These are phyloP conservation scores for Aspergillus pseudoviridinutans DNA, from an alignment of 2,329 filamentous ascomycete genomes.

Conservation along the genomic window DNA sequence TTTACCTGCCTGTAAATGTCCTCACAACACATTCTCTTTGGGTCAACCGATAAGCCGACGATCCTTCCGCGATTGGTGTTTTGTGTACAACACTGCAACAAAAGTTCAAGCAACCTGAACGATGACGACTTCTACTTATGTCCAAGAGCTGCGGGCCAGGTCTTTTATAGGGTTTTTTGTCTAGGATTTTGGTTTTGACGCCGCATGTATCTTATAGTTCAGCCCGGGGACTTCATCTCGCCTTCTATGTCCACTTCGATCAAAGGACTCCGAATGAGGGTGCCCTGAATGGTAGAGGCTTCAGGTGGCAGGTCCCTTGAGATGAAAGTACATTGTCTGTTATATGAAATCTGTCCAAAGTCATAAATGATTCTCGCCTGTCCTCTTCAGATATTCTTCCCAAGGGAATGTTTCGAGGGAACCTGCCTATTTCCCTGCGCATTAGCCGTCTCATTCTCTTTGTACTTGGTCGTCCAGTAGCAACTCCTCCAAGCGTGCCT, in stretches of 20 bases:
- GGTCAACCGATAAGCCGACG: not conserved
- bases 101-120: not conserved
- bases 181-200: not conserved
- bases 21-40: not conserved
- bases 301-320: too few relatives aligned
- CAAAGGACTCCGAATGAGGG: not conserved
- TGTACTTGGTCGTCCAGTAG: slow-evolving; percentile 20
- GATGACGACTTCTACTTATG: not conserved
- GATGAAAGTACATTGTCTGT: not conserved
- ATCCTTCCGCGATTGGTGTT: not conserved
- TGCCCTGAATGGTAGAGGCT: not conserved
- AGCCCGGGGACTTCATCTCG: not conserved
- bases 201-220: not conserved
- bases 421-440: slow-evolving; percentile 11
- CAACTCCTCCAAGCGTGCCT: slow-evolving; percentile 17
- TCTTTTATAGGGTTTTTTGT: not conserved
- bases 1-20: not conserved
- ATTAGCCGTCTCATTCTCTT: slow-evolving; percentile 10
- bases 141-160: not conserved
- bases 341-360: not conserved
- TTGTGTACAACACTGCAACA: not conserved
- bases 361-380: not conserved
- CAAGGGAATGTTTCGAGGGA: slow-evolving; percentile 14
- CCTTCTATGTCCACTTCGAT: not conserved
- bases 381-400: slow-evolving; percentile 1